A percentile compares a stretch with the other conserved stretches of the same genome.
phyloP scores from a whole-genome alignment of 176 grass and related monocot genomes.

The Phyllostachys edulis region DNA sequence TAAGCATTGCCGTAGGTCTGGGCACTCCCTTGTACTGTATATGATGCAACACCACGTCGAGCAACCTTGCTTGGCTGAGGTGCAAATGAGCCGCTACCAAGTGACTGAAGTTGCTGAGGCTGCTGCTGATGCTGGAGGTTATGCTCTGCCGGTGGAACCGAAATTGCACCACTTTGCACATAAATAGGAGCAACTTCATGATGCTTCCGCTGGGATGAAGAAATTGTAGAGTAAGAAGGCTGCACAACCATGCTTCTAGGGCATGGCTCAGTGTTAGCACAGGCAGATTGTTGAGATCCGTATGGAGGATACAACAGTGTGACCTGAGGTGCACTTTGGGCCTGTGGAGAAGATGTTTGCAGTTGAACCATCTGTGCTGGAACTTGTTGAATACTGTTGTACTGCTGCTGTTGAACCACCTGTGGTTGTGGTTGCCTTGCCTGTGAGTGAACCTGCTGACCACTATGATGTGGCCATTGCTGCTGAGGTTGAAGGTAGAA shows the following conservation, averaged over 20 bases:
- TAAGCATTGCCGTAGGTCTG: conserved; percentile 49
- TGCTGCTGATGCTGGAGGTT: conserved; percentile 33
- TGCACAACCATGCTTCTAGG: conserved; percentile 57
- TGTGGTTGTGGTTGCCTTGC: conserved; percentile 49
- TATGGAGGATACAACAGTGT: conserved; percentile 67
- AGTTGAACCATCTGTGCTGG: conserved; percentile 47
- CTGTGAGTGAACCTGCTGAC: conserved; percentile 54
- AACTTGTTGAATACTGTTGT: conserved; percentile 48
- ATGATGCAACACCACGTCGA: conserved; percentile 47
- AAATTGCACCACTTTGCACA: conserved; percentile 52
- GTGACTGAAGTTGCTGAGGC: conserved; percentile 32
- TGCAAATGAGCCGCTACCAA: conserved; percentile 46
- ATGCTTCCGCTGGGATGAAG: conserved; percentile 53
- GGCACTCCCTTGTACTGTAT: conserved; percentile 46
- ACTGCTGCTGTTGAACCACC: conserved; percentile 53
- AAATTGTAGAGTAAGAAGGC: conserved; percentile 54
- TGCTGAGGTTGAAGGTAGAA: conserved; percentile 52
- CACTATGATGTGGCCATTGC: conserved; percentile 52
- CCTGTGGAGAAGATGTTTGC: conserved; percentile 53
- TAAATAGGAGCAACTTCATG: conserved; percentile 63
- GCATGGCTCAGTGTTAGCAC: conserved; percentile 47
- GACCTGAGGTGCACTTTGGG: conserved; percentile 62
- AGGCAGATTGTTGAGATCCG: conserved; percentile 58
- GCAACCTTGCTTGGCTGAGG: conserved; percentile 53
- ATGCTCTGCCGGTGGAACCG: conserved; percentile 42